Base-by-base conservation (phyloP, 116 monocot genomes). In the Cymodocea nodosa region DNA sequence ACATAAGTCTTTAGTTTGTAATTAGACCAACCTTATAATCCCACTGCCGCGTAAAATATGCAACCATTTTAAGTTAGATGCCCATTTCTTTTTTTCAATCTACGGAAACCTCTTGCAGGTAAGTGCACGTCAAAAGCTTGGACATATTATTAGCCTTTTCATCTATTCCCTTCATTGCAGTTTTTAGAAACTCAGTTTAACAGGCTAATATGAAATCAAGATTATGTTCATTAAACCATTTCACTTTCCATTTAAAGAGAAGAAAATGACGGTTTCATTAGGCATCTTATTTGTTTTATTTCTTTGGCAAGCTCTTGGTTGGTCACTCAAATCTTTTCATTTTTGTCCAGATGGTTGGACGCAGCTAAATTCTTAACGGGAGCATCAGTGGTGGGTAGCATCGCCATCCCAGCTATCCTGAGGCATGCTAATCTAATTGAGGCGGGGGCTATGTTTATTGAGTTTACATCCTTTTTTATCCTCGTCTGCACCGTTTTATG, bases 361-460 rank as follows among this genome's bases (percentile, higher is more conserved):
- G 86, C 86, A 15, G 98, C 98, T 2, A 98, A 98, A 51, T 98
- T 98, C 65, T 50, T 98, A 74, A 98, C 98, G 4, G 92, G 98
- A 37, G 88, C 89, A 30, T 98, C 98, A 0, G 83, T 89, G 30
- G 77, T 98, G 12, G 91, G 98, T 25, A 98, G 98, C 67, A 77
- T 98, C 39, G 98, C 92, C 20, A 92, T 98, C 67, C 98, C 98
- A 11, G 82, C 74, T 15, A 86, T 98, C 50, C 78, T 98, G 58
- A 74, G 84, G 58, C 98, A 98, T 63, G 98, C 98, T 24, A 60
- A 81, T 19, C 70, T 98, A 62, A 98, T 98, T 14, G 92, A 89
- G 62, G 73, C 82, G 6, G 98, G 98, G 25, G 98, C 98, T 2
- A 98, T 98, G 98, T 79, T 76, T 15, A 92, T 98, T 19, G 98